Base-by-base conservation (phyloP, 352 stramenopile species). In the Phytophthora litchii region DNA sequence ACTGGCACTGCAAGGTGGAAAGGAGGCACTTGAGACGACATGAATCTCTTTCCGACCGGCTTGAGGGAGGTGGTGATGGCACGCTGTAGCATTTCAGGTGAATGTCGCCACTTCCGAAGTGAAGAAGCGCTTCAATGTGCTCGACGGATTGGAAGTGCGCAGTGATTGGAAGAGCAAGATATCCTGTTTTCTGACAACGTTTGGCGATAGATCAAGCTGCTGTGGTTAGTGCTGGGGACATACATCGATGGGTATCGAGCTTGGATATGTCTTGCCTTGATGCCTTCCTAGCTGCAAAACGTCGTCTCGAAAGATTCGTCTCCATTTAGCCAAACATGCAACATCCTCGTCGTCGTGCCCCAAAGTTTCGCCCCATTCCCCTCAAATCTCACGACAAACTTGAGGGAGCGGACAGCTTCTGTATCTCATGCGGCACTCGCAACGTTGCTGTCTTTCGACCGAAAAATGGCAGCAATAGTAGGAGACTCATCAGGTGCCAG, bases 1-100 rank as follows among this genome's bases (percentile, higher is more conserved):
- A 99, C 96, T 8, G 96, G 96, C 69, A 99, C 92, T 13, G 96
- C 95, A 17, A 97, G 64, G 66, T 97, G 90, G 56, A 97, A 97
- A 4, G 90, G 90, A 23, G 76, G 67, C 56, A 89, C 68, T 56
- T 59, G 66, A 21, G 62, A 61, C 37, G 68, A 74, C 49, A 73
- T 67, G 45, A 64, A 48, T 62, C 54, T 69, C 29, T 54, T 63
- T 14, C 21, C 54, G 23, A 25, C 34, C 7, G 58, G 38, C 45
- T 64, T 70, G 13, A 61, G 14, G 21, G 53, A 54, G 20, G 19
- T 52, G 13, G 34, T 16, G 27, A 73, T 46, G 31, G 40, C 50
- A 47, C 61, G 61, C 47, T 68, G 66, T 42, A 74, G 41, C 67
- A 75, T 74, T 11, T 60, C 41, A 11, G 19, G 27, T 50, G 53